Conservation (phyloP, 2,329 filamentous ascomycete genomes). For the Stromatinia cepivora region DNA sequence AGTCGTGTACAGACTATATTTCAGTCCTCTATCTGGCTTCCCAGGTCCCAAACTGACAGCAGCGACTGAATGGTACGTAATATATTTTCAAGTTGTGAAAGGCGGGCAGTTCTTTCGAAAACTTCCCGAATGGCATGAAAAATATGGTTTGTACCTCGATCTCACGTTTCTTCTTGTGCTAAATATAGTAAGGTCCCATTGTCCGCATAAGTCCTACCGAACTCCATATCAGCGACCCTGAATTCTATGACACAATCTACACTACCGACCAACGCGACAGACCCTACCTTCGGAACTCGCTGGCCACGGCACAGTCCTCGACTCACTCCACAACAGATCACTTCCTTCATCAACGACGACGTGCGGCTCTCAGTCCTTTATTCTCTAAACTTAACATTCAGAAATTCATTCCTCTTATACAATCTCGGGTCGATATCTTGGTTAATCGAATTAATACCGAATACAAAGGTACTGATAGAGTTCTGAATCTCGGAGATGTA, state of each 20-base stretch:
- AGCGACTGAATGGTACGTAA: conserved; percentile 37
- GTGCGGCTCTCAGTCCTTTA: conserved; percentile 31
- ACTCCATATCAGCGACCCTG: conserved; percentile 43
- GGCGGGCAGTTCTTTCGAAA: conserved; percentile 46
- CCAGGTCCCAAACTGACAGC: conserved; percentile 42
- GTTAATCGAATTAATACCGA: conserved; percentile 6
- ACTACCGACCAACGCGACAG: conserved; percentile 31
- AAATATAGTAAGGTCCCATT: conserved; percentile 34
- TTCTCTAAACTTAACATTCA: conserved; percentile 30
- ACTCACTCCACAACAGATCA: conserved; percentile 28
- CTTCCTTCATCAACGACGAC: conserved; percentile 30
- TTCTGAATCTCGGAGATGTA: conserved; percentile 12
- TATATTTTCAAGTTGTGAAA: conserved; percentile 47
- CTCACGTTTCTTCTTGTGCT: background rate
- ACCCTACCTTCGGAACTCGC: conserved; percentile 20
- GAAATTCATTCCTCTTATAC: conserved; percentile 15
- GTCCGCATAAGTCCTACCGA: conserved; percentile 43
- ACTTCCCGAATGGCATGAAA: conserved; percentile 46
- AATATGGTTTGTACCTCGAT: conserved; percentile 39
- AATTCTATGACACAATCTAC: conserved; percentile 47
- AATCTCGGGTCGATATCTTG: conserved; percentile 12
- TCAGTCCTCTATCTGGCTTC: conserved; percentile 41
- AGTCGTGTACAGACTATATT: conserved; percentile 38
- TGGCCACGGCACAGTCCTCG: conserved; percentile 16
- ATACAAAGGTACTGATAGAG: conserved; percentile 2